Evolutionary conservation across 805 yeast species (phyloP).

Genomic region (Candida takata): DNA sequence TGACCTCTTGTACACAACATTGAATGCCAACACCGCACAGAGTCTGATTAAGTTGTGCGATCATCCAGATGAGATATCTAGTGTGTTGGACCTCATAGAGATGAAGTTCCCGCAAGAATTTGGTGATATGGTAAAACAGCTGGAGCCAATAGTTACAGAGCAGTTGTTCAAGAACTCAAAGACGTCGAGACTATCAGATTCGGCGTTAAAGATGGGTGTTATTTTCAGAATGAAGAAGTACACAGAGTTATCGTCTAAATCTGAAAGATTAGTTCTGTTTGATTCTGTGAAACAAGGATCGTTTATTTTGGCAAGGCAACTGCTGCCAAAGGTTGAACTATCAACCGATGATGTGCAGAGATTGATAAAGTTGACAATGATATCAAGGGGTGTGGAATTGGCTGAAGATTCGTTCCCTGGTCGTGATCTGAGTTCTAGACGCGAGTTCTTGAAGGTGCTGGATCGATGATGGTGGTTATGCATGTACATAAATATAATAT

Average conservation of each 20-base stretch:
- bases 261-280: slow-evolving; percentile 1
- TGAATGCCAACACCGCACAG: neutral
- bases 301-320: slow-evolving; percentile 6
- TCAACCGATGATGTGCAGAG: neutral
- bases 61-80: slow-evolving; percentile 6
- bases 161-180: neutral
- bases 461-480: too few relatives aligned
- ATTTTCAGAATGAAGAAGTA: slow-evolving; percentile 5
- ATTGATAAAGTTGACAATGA: too few relatives aligned
- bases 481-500: too few relatives aligned
- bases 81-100: slow-evolving; percentile 10
- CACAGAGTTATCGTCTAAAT: neutral
- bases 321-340: slow-evolving; percentile 1
- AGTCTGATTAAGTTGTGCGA: slow-evolving; percentile 2
- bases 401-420: too few relatives aligned
- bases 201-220: slow-evolving; percentile 3
- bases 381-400: too few relatives aligned
- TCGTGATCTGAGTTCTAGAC: neutral
- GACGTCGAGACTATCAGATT: neutral
- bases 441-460: too few relatives aligned
- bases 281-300: slow-evolving; percentile 3
- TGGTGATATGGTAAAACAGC: neutral
- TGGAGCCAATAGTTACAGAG: neutral
- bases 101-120: slow-evolving; percentile 1
- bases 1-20: slow-evolving; percentile 8